phyloP scores from a whole-genome alignment of 805 yeast genomes.

The Yarrowia bubula region DNA sequence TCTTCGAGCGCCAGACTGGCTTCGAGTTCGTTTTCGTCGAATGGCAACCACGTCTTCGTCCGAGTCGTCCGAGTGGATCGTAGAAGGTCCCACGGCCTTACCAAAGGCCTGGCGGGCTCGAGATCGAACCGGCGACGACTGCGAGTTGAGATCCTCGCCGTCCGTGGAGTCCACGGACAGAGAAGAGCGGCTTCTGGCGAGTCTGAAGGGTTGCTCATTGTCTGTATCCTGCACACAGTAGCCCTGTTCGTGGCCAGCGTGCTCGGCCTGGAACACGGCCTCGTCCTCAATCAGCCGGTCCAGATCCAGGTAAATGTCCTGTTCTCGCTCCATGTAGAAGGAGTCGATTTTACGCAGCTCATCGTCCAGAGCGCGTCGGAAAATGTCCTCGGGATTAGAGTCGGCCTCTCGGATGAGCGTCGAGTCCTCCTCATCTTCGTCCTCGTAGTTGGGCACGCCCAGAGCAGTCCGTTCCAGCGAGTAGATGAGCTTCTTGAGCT shows the following conservation, averaged over 20 bases:
- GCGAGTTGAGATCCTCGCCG: slow-evolving; percentile 6
- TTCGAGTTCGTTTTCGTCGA: slow-evolving; percentile 12
- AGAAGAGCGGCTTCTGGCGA: slow-evolving; percentile 18
- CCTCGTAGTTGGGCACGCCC: slow-evolving; percentile 32
- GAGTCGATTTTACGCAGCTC: slow-evolving; percentile 74
- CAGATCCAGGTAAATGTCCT: slow-evolving; percentile 51
- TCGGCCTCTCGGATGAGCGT: slow-evolving; percentile 39
- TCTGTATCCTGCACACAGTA: slow-evolving; percentile 22
- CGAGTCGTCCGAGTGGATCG: slow-evolving; percentile 7
- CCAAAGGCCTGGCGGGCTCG: slow-evolving; percentile 10
- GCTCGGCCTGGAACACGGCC: slow-evolving; percentile 41
- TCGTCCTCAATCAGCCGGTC: slow-evolving; percentile 61
- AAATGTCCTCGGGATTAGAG: slow-evolving; percentile 56
- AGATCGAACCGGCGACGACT: background rate
- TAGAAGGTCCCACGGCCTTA: background rate
- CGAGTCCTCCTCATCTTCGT: slow-evolving; percentile 33
- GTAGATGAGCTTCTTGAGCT: slow-evolving; percentile 80
- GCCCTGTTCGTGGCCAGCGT: slow-evolving; percentile 21
- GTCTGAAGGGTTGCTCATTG: slow-evolving; percentile 17
- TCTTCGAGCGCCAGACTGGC: slow-evolving; percentile 23
- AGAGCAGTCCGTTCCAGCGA: slow-evolving; percentile 66
- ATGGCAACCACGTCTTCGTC: slow-evolving; percentile 20
- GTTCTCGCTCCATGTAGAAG: slow-evolving; percentile 70
- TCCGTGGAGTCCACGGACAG: slow-evolving; percentile 23
- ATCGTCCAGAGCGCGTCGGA: slow-evolving; percentile 67